Base-by-base conservation (phyloP, 345 rosid genomes). In the Excoecaria cochinchinensis region DNA sequence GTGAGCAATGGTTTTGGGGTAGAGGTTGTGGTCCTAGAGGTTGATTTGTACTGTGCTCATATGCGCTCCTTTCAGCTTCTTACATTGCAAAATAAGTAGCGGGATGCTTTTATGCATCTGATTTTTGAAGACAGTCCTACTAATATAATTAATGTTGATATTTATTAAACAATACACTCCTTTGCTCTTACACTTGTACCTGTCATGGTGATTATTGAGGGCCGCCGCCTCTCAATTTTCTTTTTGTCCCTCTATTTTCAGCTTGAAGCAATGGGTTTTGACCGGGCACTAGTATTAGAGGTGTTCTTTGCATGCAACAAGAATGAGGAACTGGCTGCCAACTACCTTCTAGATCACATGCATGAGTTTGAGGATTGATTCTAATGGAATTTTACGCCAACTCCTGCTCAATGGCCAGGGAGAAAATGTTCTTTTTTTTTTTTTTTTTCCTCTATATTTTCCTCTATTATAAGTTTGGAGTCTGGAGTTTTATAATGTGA, bases 191-290 rank as follows among this genome's bases (percentile, higher is more conserved):
- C 31, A 1, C 68, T 15, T 21, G 50, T 44, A 42, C n/a, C 52
- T 42, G 5, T 44, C 31, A 46, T 48, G 19, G 31, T 67, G 70
- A 22, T 46, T 67, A 21, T 22, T n/a, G 39, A 47, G 46, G 57
- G n/a, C n/a, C 4, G 1, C 52, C 13, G 6, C 16, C 6, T 46
- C n/a, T 21, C 40, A 5, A 8, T 44, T 39, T 38, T 53, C 6
- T 8, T 24, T 15, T 3, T 8, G 0, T 10, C 8, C 4, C 12
- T 40, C 4, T 11, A 21, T 7, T 75, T 71, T 24, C 82, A 94
- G 97, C 97, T 92, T 66, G 98, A 90, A 80, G 97, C 89, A 6
- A 92, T 94, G 98, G 97, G 98, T 11, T 94, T 91, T 69, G 91
- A 91, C 75, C 87, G 93, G 57, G 90, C 85, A 8, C 86, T 88